Conservation (phyloP, 108 stramenopile species). For the Cylindrotheca fusiformis region DNA sequence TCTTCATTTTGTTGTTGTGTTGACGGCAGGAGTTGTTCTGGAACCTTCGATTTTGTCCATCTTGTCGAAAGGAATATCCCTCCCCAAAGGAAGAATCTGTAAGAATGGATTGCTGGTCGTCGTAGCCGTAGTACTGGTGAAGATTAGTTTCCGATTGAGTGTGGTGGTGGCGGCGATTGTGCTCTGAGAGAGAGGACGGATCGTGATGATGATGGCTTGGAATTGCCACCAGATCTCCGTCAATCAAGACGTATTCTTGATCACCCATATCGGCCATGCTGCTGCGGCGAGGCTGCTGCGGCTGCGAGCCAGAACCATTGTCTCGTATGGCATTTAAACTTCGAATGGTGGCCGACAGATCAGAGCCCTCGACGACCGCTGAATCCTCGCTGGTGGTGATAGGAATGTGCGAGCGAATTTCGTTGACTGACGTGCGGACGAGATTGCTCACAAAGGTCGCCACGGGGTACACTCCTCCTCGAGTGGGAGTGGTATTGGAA, state of each 20-base stretch:
- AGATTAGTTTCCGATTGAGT: no score
- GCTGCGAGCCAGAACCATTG: background rate
- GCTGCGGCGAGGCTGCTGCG: background rate
- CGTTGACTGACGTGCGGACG: constrained; percentile 35
- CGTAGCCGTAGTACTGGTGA: background rate
- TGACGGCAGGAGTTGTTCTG: no score
- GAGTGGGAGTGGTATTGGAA: background rate
- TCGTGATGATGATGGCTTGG: constrained; percentile 14
- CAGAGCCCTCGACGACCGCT: background rate
- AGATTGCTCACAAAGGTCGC: constrained; percentile 51
- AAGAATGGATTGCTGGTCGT: background rate
- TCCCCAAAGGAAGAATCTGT: background rate
- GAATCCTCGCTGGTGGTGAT: constrained; percentile 5
- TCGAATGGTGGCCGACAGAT: background rate
- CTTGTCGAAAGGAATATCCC: background rate
- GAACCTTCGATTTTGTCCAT: background rate
- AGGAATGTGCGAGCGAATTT: constrained; percentile 22
- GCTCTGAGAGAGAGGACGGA: constrained; percentile 8
- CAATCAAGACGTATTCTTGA: constrained; percentile 34
- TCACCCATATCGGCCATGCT: constrained; percentile 14
- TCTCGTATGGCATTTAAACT: background rate
- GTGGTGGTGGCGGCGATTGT: no score
- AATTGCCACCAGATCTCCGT: constrained; percentile 46
- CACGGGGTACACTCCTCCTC: constrained; percentile 34
- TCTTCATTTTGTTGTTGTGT: constrained; percentile 6